Base-by-base conservation (phyloP, 2,329 filamentous ascomycete species). In the Ascocoryne sarcoides region DNA sequence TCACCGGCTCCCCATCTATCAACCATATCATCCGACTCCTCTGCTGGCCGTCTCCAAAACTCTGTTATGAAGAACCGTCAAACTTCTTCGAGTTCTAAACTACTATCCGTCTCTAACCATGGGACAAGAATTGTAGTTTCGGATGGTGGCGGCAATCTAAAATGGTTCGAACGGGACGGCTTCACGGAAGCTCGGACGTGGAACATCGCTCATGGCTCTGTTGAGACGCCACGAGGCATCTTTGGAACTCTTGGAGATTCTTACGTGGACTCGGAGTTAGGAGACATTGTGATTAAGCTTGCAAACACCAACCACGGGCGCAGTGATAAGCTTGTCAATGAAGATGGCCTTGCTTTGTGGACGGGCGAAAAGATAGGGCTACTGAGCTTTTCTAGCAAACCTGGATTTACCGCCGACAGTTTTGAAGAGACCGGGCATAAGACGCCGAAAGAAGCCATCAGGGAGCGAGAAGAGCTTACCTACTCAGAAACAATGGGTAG, bases 111-210 rank as follows among this genome's bases (percentile, higher is more conserved):
- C 0, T 76, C 79, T 4, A 79, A 80, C 12, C 90, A 96, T 50
- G 90, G 90, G 4, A 83, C 82, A 5, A 74, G 84, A 4, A 73
- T 95, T 21, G 86, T 87, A 14, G 84, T 84, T 49, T 85, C 85
- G 2, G 90, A 96, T 55, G 84, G 84, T 1, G 78, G 86, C 17
- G 90, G 90, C 0, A 78, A 82, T 37, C 62, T 96, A 47, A 90
- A 87, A 59, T 96, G 90, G 89, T 77, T 93, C 32, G 90, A 96
- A 62, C 72, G 89, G 26, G 87, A 95, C 55, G 88, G 84, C 1
- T 68, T 70, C 45, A 79, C 75, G 4, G 74, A 79, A 50, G 71
- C 73, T 31, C 66, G 75, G 36, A 62, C 65, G 46, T 64, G 70
- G 46, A 69, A 65, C 49, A 71, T 81, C 19, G 74, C 76, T 2